A percentile compares a stretch with the other conserved stretches of the same genome.
These are phyloP conservation scores for Gossypium schwendimanii DNA, from an alignment of 441 rosid genomes.

Conservation along the genomic window DNA sequence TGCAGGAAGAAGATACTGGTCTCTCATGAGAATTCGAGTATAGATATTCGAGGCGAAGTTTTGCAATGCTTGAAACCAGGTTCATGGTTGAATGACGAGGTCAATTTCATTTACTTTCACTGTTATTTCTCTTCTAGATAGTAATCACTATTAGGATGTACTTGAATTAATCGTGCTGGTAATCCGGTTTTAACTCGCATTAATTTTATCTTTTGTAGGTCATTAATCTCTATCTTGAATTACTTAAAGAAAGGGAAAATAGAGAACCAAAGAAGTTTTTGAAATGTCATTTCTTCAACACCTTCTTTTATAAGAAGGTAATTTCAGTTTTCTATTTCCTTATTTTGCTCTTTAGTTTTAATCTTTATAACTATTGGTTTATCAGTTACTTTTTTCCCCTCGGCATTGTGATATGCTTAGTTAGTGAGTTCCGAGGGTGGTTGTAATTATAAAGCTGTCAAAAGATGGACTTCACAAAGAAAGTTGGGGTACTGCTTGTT, in stretches of 20 bases:
- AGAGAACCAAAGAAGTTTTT: conserved; percentile 70
- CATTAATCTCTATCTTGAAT: conserved; percentile 72
- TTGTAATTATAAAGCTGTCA: conserved; percentile 59
- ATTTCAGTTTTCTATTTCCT: background rate
- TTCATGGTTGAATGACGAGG: conserved; percentile 96
- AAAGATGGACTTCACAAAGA: conserved; percentile 75
- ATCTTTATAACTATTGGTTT: background rate
- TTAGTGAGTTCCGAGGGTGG: conserved; percentile 34
- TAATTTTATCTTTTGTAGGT: conserved; percentile 42
- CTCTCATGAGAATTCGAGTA: conserved; percentile 44
- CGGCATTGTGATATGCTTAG: conserved; percentile 30
- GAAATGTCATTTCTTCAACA: conserved; percentile 83
- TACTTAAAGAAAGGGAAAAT: conserved; percentile 84
- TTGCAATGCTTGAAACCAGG: conserved; percentile 65
- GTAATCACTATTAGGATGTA: background rate
- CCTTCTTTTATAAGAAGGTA: conserved; percentile 91
- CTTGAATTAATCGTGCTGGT: background rate
- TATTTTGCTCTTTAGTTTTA: background rate
- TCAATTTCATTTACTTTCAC: background rate
- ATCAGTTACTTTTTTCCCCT: background rate
- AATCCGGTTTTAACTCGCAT: conserved; percentile 14
- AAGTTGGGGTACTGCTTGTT: conserved; percentile 60
- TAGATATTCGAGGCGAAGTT: conserved; percentile 60
- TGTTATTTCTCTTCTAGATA: background rate
- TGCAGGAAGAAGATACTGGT: conserved; percentile 48